Base-by-base conservation (phyloP, 768 basidiomycete genomes). In the Leccinum disarticulatum region DNA sequence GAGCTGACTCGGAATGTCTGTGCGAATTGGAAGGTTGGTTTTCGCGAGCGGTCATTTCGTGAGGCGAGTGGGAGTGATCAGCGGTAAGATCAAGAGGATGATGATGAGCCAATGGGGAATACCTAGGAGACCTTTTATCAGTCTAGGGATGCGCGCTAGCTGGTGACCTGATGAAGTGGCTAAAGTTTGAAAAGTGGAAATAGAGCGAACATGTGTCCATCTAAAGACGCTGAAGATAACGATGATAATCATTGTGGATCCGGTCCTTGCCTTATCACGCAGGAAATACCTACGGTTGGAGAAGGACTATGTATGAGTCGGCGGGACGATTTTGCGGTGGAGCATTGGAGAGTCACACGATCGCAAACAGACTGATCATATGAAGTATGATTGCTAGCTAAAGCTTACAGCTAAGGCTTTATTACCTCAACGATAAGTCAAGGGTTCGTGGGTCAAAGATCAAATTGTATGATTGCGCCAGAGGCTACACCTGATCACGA, bases 211-310 rank as follows among this genome's bases (percentile, higher is more conserved):
- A 58, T 28, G 61, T 63, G 65, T 30, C 13, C 28, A 35, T 11
- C 36, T 30, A 50, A 58, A 52, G 58, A 38, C 56, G 66, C 64
- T 51, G 55, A 52, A 58, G 67, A 68, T 68, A 65, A 51, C 61
- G 54, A 54, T 19, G 43, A 46, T 46, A 41, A 41, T n/a, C 17
- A 41, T n/a, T 10, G 8, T 9, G 38, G n/a, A 9, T 3, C 30
- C n/a, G 6, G 41, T 31, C 38, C n/a, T 25, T 53, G 52, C 43
- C n/a, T 25, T 14, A 31, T 22, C 14, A 11, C 28, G 8, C 53
- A 33, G 46, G 10, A 22, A 36, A 33, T 41, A 36, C 57, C 36
- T 57, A n/a, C 52, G 61, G 46, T 43, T 55, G 14, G 33, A 22
- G 27, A 25, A 14, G 5, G 13, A 28, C 28, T 14, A 11, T 25